Base-by-base conservation (phyloP, 768 basidiomycete species). In the Lyophyllum shimeji region DNA sequence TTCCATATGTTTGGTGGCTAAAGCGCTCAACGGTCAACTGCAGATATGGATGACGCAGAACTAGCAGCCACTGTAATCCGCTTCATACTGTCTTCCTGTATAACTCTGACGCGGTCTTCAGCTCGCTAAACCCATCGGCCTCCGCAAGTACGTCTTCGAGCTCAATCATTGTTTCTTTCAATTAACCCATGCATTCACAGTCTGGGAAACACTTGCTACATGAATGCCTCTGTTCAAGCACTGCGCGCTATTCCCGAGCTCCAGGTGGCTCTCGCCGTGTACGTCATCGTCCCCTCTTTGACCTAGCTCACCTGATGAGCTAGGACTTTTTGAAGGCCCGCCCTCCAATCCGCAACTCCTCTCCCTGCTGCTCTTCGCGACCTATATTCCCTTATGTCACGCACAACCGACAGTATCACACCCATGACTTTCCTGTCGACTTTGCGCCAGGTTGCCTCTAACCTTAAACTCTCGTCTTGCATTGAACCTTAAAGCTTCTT, bases 161-260 rank as follows among this genome's bases (percentile, higher is more conserved):
- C 11, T 20, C 39, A 15, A 48, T 21, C 31, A 15, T 55, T 15
- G 27, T 25, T 31, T 7, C 8, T 18, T 3, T n/a, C 12, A 5
- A 34, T 25, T 47, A 50, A 50, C 39, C 45, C 15, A 54, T 49
- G 27, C 24, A 45, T 9, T 39, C 48, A 54, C 60, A 85, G 83
- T 65, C 75, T 95, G 34, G 95, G 96, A 33, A 98, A 98, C 67
- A 98, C 95, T 0, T 98, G 96, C 66, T 99, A 99, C 74, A 93
- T 98, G 89, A 98, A 96, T 67, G 86, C 97, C 0, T 93, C 92
- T 1, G 77, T 98, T 1, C 97, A 99, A 75, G 87, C 90, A n/a
- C 81, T 99, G 59, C 89, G 93, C 21, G 86, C 91, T 3, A 88
- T 99, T 48, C 95, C 95, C 1, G 94, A 97, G 63, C 81, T 99